Evolutionary conservation across 176 grass and related monocot species (phyloP).

Genomic region (Paspalum notatum): DNA sequence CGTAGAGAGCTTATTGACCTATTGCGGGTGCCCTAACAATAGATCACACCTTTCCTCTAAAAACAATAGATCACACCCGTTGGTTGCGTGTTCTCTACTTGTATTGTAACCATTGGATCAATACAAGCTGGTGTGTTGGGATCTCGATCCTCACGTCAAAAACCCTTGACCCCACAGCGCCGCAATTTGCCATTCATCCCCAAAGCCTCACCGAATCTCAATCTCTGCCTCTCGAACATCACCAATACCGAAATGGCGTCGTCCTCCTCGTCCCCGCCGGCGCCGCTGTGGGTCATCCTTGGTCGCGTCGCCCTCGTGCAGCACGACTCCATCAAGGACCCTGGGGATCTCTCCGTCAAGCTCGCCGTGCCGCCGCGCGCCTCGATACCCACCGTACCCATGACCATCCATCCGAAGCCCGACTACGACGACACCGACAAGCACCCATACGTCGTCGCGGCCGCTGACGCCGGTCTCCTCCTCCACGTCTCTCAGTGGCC

Average conservation of each 20-base stretch:
- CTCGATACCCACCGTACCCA: conserved; percentile 3
- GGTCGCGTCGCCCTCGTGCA: conserved; percentile 25
- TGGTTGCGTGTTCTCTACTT: neutral
- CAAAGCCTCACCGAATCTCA: neutral
- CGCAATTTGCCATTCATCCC: neutral
- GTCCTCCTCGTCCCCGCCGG: neutral
- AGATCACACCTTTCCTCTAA: too few relatives aligned
- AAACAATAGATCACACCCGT: neutral
- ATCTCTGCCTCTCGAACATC: neutral
- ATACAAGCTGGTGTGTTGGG: neutral
- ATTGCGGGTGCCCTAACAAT: too few relatives aligned
- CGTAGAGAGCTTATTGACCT: too few relatives aligned
- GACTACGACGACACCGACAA: neutral
- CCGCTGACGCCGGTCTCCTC: neutral
- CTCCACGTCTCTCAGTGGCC: conserved; percentile 8
- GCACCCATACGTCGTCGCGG: conserved; percentile 25
- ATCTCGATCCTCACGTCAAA: neutral
- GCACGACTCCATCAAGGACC: conserved; percentile 14
- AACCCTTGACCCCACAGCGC: neutral
- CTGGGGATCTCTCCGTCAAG: neutral
- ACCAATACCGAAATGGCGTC: neutral
- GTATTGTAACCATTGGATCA: neutral
- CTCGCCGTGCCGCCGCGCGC: conserved; percentile 16
- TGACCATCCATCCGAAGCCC: conserved; percentile 29
- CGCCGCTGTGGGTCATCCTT: neutral